Evolutionary conservation across 768 basidiomycete species (phyloP), one percentile per base, ranked within the genome.

Genomic region (Phylloporus arenicola): DNA sequence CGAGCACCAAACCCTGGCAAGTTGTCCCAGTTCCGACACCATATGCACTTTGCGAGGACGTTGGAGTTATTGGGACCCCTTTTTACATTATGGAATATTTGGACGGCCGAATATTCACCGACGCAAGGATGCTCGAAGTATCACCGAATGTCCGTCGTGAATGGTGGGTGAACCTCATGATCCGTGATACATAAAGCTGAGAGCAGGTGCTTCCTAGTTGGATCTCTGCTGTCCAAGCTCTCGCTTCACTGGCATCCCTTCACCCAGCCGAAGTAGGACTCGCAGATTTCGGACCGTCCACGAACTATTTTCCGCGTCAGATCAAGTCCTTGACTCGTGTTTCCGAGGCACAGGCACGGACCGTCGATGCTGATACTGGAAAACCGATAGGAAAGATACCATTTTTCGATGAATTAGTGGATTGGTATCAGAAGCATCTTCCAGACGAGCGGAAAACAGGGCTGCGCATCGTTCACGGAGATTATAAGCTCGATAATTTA

Each of bases 41-140:
- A 0, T 85, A 88, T 52, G 74, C 83, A 22, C 72, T 97, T 1
- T 97, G 95, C 64, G 82, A 88, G 59, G 90, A 97, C 61, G 72
- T 60, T 31, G 60, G 70, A 3, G 77, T 97, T 35, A 75, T 95
- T 17, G 95, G 94, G 3, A 92, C 92, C 20, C 81, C 86, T 2
- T 97, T 97, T 70, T 98, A 96, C 64, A 78, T 97, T 40, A 98
- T 99, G 95, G 88, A 97, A 64, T 98, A 89, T 64, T 63, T 98
- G 40, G 84, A 95, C 19, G 95, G 95, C 1, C 79, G 96, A 42
- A 94, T 97, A 58, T 99, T 96, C 70, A 88, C 90, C 12, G 88
- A 97, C 67, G 72, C 79, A 8, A 69, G 81, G 53, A 84, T 96
- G 83, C 79, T 80, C 0, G 83, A 88, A 60, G 70, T 91, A 1